Percentiles rank a stretch among this genome's conserved stretches.
Evolutionary conservation across 306 rosid genomes (phyloP).

Genomic region (Urtica urens): DNA sequence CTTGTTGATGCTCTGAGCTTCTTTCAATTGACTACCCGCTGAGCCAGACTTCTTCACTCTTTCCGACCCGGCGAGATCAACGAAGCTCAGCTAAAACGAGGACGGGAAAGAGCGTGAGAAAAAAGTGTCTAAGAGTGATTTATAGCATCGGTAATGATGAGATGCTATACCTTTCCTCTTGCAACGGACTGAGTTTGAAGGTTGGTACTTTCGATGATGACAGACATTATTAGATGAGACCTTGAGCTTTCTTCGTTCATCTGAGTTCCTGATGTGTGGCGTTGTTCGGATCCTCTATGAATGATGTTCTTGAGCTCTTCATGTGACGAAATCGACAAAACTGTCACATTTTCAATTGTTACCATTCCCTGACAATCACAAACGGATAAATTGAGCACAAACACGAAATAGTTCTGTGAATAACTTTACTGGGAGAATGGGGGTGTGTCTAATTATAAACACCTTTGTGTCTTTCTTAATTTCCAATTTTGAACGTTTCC

Average conservation of each 20-base stretch:
- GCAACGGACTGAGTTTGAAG: constrained; percentile 86
- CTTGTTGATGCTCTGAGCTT: constrained; percentile 96
- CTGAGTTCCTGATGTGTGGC: constrained; percentile 75
- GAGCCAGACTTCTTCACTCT: constrained; percentile 93
- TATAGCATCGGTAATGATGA: not conserved
- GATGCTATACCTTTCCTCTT: constrained; percentile 70
- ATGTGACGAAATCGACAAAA: constrained; percentile 50
- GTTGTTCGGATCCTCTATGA: constrained; percentile 62
- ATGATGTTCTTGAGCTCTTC: constrained; percentile 67
- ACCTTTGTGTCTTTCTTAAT: constrained; percentile 95
- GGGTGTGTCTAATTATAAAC: constrained; percentile 4
- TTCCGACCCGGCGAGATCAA: constrained; percentile 97
- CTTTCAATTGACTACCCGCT: constrained; percentile 73
- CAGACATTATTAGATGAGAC: constrained; percentile 78
- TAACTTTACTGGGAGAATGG: too few relatives aligned
- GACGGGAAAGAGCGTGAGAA: not conserved
- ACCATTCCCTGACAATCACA: constrained; percentile 81
- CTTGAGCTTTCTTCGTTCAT: constrained; percentile 95
- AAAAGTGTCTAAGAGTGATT: constrained; percentile 1
- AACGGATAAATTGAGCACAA: not conserved
- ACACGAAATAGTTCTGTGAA: not conserved
- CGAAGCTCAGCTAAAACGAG: constrained; percentile 69
- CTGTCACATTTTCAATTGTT: constrained; percentile 58
- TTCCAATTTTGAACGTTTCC: constrained; percentile 61
- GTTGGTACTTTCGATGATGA: constrained; percentile 76